Evolutionary conservation across 176 grass and related monocot genomes (phyloP).

Genomic region (Oryza officinalis): DNA sequence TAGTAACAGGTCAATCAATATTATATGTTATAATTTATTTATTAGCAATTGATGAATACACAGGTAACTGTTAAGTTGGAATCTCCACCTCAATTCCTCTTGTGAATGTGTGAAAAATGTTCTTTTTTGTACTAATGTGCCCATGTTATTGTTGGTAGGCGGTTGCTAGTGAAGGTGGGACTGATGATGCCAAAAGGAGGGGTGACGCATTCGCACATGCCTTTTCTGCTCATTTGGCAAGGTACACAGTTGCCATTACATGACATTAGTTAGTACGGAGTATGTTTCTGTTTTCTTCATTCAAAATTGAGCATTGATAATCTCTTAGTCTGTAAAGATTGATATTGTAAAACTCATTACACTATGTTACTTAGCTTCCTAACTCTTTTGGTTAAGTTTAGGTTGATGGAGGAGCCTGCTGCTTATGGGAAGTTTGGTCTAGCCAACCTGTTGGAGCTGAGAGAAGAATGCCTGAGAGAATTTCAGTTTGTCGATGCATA

Average conservation of each 20-base stretch:
- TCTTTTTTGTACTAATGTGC: neutral
- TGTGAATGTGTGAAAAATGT: neutral
- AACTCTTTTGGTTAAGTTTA: conserved; percentile 51
- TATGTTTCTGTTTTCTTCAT: conserved; percentile 14
- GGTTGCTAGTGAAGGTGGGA: conserved; percentile 99
- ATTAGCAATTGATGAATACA: conserved; percentile 6
- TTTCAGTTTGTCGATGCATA: conserved; percentile 97
- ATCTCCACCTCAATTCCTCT: neutral
- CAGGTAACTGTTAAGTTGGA: neutral
- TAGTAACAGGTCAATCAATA: neutral
- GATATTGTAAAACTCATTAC: conserved; percentile 11
- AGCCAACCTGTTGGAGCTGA: conserved; percentile 87
- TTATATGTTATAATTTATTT: neutral
- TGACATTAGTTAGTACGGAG: conserved; percentile 16
- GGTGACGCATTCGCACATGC: conserved; percentile 97
- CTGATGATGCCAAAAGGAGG: conserved; percentile 88
- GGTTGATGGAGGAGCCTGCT: conserved; percentile 96
- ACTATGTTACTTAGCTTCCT: conserved; percentile 28
- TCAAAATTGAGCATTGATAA: neutral
- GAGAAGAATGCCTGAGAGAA: conserved; percentile 99
- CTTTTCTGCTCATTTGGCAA: conserved; percentile 97
- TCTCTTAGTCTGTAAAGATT: neutral
- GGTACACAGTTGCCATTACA: conserved; percentile 45
- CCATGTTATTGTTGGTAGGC: conserved; percentile 54
- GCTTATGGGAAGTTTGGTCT: conserved; percentile 97